These are phyloP conservation scores for Moesziomyces sp. DNA, from an alignment of 1,284 basidiomycete species.

Conservation along the genomic window DNA sequence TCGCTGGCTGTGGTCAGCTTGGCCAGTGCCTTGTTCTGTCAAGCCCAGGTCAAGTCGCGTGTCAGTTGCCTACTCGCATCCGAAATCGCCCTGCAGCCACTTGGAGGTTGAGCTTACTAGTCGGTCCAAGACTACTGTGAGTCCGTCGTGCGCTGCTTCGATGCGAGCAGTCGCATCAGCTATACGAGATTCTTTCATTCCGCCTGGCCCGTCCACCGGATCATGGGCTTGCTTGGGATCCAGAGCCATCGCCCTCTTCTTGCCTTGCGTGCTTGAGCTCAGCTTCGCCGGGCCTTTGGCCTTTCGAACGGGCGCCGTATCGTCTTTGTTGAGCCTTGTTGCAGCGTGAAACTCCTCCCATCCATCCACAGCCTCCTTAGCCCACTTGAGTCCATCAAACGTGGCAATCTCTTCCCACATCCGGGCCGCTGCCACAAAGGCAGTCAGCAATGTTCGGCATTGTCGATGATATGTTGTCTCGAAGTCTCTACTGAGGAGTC, in stretches of 20 bases:
- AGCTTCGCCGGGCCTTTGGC: slow-evolving; percentile 13
- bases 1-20: slow-evolving; percentile 45
- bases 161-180: slow-evolving; percentile 28
- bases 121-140: slow-evolving; percentile 29
- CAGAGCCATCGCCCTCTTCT: slow-evolving; percentile 21
- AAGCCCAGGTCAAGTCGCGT: not conserved
- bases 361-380: slow-evolving; percentile 43
- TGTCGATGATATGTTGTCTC: slow-evolving; percentile 60
- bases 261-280: slow-evolving; percentile 16
- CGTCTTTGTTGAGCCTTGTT: slow-evolving; percentile 24
- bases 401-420: slow-evolving; percentile 60
- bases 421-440: slow-evolving; percentile 44
- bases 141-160: slow-evolving; percentile 34
- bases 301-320: slow-evolving; percentile 10
- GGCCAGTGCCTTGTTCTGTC: slow-evolving; percentile 37
- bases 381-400: slow-evolving; percentile 59
- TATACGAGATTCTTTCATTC: slow-evolving; percentile 29
- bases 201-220: slow-evolving; percentile 30
- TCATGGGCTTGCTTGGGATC: slow-evolving; percentile 30
- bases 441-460: slow-evolving; percentile 41
- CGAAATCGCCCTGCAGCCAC: not conserved
- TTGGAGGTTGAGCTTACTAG: slow-evolving; percentile 30
- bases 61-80: not conserved
- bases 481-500: slow-evolving; percentile 45
- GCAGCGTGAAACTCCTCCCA: slow-evolving; percentile 55